Base-by-base conservation (phyloP, 352 stramenopile genomes). In the Globisporangium rhizosaccharum region DNA sequence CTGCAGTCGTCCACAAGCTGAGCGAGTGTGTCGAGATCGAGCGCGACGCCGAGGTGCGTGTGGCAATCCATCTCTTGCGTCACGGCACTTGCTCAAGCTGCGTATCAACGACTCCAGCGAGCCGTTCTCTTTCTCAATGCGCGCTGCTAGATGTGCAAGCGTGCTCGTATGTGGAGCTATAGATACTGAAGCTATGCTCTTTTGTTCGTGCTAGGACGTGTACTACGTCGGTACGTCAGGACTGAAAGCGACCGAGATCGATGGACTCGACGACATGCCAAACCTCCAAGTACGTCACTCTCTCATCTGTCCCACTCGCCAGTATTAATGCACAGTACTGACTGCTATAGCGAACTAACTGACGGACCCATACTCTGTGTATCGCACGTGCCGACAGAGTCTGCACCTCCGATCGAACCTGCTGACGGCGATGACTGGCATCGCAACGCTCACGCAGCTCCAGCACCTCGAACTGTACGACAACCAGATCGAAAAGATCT, bases 401-500 rank as follows among this genome's bases (percentile, higher is more conserved):
- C 65, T 94, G 44, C 82, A 91, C 53, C 67, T 94, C n/a, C 81
- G 85, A 8, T 94, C 85, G 20, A 94, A 92, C 57, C 59, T 93
- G 55, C 67, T 94, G 54, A 65, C 59, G 49, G 94, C 89, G 25
- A 94, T 97, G 77, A 72, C 71, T 2, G 79, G 72, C 45, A 86
- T 97, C 15, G 68, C 70, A 12, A 53, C 71, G 7, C 57, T 96
- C 12, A 52, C 72, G 44, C 76, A 68, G 20, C 79, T 99, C 54
- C 65, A 93, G 69, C 82, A 98, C 23, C 73, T 99, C 28, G 97
- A 99, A 75, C 75, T 99, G 20, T 99, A 99, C 82, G 96, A 99
- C 70, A 99, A 99, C 79, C 81, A 97, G 66, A 94, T 99, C 62
- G 78, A 96, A 68, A 72, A 75, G 17, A 82, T 99, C 50, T 56